Percentiles rank a stretch among this genome's conserved stretches.
phyloP scores from a whole-genome alignment of 768 basidiomycete genomes.

The Mycena filopes region DNA sequence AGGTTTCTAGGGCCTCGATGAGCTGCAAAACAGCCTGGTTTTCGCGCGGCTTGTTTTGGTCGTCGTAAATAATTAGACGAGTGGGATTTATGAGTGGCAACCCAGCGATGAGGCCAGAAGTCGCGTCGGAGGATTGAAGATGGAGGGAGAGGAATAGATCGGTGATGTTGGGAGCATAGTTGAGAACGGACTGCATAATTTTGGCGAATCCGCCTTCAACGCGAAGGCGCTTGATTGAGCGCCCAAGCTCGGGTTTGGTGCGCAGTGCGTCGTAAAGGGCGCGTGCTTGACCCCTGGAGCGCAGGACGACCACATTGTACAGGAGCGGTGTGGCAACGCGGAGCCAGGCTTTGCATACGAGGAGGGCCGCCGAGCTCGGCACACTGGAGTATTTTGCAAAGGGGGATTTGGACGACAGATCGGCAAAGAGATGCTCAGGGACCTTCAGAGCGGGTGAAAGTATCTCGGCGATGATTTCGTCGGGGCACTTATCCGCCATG shows the following conservation, averaged over 20 bases:
- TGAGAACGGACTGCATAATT: background rate
- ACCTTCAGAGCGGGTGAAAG: background rate
- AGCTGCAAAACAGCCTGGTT: too few species aligned
- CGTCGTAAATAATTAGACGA: slow-evolving; percentile 1
- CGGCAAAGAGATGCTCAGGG: background rate
- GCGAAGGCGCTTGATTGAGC: slow-evolving; percentile 1
- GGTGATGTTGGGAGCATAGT: background rate
- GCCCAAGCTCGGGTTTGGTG: background rate
- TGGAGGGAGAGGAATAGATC: background rate
- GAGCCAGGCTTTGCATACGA: background rate
- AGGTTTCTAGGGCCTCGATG: too few species aligned
- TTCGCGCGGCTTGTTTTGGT: too few species aligned
- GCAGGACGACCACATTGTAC: background rate
- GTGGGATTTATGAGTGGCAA: background rate
- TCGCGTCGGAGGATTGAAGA: background rate
- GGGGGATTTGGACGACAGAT: background rate
- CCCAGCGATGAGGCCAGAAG: background rate
- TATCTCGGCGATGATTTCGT: slow-evolving; percentile 11
- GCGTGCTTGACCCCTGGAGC: background rate
- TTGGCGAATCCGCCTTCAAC: background rate
- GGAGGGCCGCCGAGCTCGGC: background rate
- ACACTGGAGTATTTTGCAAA: background rate
- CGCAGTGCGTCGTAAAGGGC: background rate
- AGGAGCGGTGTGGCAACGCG: background rate
- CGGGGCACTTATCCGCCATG: background rate